Evolutionary conservation across 148 eudicot genomes (phyloP), one percentile per base, ranked within the genome.

Genomic region (Mesembryanthemum crystallinum): DNA sequence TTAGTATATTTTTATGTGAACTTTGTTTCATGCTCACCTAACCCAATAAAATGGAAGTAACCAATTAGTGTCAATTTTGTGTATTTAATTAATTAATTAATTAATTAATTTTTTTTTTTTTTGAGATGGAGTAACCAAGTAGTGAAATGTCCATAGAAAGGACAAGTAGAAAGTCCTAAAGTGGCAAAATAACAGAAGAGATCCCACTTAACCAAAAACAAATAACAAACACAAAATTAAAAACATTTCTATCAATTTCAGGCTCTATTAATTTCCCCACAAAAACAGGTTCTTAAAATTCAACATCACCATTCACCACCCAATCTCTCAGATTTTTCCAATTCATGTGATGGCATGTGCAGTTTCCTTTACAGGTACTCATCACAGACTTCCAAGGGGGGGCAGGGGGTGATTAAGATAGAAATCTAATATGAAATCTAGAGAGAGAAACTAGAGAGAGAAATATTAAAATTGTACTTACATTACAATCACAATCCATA

Each of bases 271-370:
- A n/a, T 43, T 45, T 45, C 14, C 59, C 57, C 10, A 75, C 43
- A 45, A 67, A 32, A 55, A 42, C 58, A 9, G 12, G 52, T 15
- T 39, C 6, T 60, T 24, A 74, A 62, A 35, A 43, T 74, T 73
- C 59, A 78, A 78, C 71, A 78, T 71, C 71, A 64, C 7, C 67
- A 20, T n/a, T n/a, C n/a, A n/a, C n/a, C n/a, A n/a, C n/a, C 67
- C 43, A 24, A 35, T 35, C 33, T 77, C 8, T 73, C 78, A 33
- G 58, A 43, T 43, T 45, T 35, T 55, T 29, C 73, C 11, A 67
- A 33, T 78, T 79, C 85, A 82, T 82, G 82, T 82, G 85, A 66
- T 75, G 57, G 68, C 83, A 83, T 76, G 86, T 83, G 86, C 80
- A 73, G 45, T 69, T 79, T 73, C 82, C 83, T 80, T 83, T 76